Evolutionary conservation across 257 asterid species (phyloP).

Genomic region (Nicotiana attenuata): DNA sequence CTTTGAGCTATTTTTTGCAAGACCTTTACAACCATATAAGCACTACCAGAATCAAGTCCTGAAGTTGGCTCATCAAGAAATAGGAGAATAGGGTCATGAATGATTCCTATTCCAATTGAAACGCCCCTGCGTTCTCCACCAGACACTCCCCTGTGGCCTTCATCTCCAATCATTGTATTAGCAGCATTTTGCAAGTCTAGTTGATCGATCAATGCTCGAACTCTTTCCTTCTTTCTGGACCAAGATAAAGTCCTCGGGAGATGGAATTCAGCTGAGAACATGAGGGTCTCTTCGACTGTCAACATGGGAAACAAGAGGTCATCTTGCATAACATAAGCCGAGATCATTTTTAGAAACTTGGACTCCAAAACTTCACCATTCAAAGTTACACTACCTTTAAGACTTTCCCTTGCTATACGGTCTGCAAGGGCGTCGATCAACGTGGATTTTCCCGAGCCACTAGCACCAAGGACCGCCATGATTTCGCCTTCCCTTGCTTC

Average conservation of each 20-base stretch:
- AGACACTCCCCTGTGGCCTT: constrained; percentile 56
- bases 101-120: constrained; percentile 48
- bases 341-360: constrained; percentile 44
- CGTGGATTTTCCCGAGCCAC: constrained; percentile 62
- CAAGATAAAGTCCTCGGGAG: constrained; percentile 41
- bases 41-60: constrained; percentile 55
- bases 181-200: constrained; percentile 46
- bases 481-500: constrained; percentile 59
- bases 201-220: constrained; percentile 49
- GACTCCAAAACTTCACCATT: constrained; percentile 48
- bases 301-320: constrained; percentile 52
- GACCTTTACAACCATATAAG: constrained; percentile 51
- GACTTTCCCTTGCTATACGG: constrained; percentile 47
- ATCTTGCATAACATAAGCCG: constrained; percentile 62
- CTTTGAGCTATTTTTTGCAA: constrained; percentile 43
- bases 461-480: constrained; percentile 59
- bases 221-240: constrained; percentile 35
- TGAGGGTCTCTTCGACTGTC: constrained; percentile 54
- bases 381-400: constrained; percentile 37
- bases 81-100: constrained; percentile 52
- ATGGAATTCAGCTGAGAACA: constrained; percentile 54
- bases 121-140: constrained; percentile 50
- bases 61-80: constrained; percentile 66
- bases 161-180: constrained; percentile 47
- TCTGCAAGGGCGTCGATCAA: constrained; percentile 52